These are phyloP conservation scores for Pseudophaeomoniella oleicola DNA, from an alignment of 2,329 filamentous ascomycete species.

Conservation along the genomic window DNA sequence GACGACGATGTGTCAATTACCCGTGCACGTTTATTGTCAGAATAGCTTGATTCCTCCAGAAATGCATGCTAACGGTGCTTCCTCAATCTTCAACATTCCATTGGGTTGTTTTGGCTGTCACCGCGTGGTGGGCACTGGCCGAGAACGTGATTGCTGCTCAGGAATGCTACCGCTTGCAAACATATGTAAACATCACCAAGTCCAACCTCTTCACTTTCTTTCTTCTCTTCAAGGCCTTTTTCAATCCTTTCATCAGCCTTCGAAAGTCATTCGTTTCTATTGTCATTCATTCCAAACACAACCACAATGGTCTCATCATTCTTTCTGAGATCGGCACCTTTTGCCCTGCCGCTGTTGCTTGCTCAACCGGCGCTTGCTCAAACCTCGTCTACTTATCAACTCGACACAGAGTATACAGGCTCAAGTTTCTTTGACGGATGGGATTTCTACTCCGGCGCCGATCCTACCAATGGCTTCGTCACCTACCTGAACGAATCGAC, in stretches of 20 bases:
- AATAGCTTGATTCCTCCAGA: too few species aligned
- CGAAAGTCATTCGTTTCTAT: neutral
- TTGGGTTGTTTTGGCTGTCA: too few species aligned
- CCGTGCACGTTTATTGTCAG: too few species aligned
- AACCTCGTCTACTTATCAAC: constrained; percentile 8
- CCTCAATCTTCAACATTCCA: too few species aligned
- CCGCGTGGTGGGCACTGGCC: too few species aligned
- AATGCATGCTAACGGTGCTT: too few species aligned
- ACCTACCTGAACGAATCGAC: constrained; percentile 18
- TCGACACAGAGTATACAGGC: constrained; percentile 15
- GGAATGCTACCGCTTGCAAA: neutral
- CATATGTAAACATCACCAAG: neutral
- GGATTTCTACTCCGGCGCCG: constrained; percentile 21
- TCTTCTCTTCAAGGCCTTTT: neutral
- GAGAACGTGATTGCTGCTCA: too few species aligned
- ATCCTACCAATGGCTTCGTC: constrained; percentile 23
- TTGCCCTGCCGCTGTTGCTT: neutral
- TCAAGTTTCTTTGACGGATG: constrained; percentile 24
- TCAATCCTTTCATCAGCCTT: neutral
- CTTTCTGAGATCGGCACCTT: neutral
- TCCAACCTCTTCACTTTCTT: neutral
- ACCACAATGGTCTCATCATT: neutral
- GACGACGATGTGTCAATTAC: too few species aligned
- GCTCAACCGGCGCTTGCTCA: constrained; percentile 1
- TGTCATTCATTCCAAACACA: neutral